Conservation (phyloP, 257 asterid genomes). For the Sherardia arvensis region DNA sequence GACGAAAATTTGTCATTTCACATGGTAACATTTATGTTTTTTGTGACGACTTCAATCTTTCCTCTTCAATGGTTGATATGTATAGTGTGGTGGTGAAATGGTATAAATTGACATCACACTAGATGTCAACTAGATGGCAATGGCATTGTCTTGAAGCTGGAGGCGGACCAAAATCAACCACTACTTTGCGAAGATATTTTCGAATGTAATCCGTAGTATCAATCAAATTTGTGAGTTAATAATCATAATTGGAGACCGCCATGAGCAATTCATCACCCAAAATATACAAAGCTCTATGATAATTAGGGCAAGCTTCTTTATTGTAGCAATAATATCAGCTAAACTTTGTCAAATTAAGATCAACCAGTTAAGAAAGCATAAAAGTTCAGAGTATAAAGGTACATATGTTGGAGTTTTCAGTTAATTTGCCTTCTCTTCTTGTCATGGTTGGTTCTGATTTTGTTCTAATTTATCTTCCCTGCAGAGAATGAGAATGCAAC, state of each 20-base stretch:
- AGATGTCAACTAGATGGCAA: background rate
- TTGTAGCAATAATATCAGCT: slow-evolving; percentile 10
- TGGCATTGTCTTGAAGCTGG: slow-evolving; percentile 3
- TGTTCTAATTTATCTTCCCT: background rate
- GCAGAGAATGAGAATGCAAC: slow-evolving; percentile 8
- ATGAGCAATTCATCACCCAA: background rate
- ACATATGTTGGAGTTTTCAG: background rate
- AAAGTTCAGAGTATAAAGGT: background rate
- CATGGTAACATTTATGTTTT: background rate
- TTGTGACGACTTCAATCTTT: background rate
- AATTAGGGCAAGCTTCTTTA: slow-evolving; percentile 9
- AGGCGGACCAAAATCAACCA: slow-evolving; percentile 14
- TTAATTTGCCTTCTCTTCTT: background rate
- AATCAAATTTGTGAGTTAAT: background rate
- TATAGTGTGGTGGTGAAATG: background rate
- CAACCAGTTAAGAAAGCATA: slow-evolving; percentile 6
- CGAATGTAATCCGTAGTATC: background rate
- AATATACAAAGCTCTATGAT: slow-evolving; percentile 8
- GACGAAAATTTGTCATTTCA: background rate
- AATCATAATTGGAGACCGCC: background rate
- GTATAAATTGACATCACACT: background rate
- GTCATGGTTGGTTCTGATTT: background rate
- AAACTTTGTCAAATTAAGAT: slow-evolving; percentile 4
- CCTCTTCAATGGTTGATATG: background rate
- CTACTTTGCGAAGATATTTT: slow-evolving; percentile 7